These are phyloP conservation scores for Lipomyces sp. DNA, from an alignment of 805 yeast genomes.

Conservation along the genomic window DNA sequence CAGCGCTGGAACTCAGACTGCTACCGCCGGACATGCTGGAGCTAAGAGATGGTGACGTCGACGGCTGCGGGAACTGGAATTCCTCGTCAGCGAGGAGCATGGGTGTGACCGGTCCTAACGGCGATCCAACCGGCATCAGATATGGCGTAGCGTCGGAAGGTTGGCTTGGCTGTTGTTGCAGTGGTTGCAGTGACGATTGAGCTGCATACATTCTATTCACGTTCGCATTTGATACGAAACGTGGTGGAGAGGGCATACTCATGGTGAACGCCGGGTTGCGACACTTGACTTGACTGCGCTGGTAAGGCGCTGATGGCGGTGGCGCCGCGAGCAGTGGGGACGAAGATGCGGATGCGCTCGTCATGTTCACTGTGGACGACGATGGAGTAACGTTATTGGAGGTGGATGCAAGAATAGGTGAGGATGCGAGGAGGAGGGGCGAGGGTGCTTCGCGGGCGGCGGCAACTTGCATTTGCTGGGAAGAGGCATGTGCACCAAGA, in stretches of 20 bases:
- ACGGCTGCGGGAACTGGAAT: conserved; percentile 22
- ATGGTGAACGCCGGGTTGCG: conserved; percentile 23
- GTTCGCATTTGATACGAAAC: conserved; percentile 10
- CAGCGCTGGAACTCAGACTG: not conserved
- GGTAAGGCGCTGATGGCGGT: conserved; percentile 10
- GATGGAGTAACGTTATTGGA: conserved; percentile 17
- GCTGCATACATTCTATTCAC: conserved; percentile 10
- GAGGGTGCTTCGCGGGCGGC: conserved; percentile 23
- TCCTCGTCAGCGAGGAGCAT: conserved; percentile 38
- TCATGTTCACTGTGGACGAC: conserved; percentile 8
- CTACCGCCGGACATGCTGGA: not conserved
- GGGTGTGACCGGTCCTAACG: conserved; percentile 35
- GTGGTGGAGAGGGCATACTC: conserved; percentile 30
- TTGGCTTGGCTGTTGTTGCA: conserved; percentile 2
- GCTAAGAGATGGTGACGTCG: not conserved
- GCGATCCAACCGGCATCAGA: conserved; percentile 33
- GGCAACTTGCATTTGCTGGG: conserved; percentile 5
- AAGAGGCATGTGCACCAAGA: not conserved
- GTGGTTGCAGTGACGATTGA: conserved; percentile 1
- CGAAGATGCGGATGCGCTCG: conserved; percentile 13
- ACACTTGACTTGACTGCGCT: conserved; percentile 19
- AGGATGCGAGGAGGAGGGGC: conserved; percentile 26
- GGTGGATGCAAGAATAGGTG: conserved; percentile 22
- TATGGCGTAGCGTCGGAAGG: conserved; percentile 29
- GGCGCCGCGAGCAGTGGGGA: conserved; percentile 20